Conservation (phyloP, 129 eudicot genomes). For the Saussurea involucrata region DNA sequence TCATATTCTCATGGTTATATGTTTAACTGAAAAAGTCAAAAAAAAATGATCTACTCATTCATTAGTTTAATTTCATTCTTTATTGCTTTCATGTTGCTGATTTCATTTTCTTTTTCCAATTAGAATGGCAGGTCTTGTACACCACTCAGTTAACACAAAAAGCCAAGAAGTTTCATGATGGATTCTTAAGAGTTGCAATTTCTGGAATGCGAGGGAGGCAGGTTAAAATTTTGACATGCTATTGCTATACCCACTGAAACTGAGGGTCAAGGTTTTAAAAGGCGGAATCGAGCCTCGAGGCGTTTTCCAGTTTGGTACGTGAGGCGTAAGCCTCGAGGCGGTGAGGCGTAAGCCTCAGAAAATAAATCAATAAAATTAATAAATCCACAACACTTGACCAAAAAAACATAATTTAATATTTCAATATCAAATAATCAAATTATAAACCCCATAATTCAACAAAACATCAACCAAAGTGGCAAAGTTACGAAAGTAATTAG, state of each 20-base stretch:
- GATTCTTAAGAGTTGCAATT: conserved; percentile 46
- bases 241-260: not conserved
- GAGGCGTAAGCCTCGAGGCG: no score
- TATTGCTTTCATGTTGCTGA: conserved; percentile 3
- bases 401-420: no score
- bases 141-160: conserved; percentile 83
- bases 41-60: not conserved
- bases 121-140: conserved; percentile 93
- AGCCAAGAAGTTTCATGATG: conserved; percentile 90
- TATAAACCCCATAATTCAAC: no score
- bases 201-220: conserved; percentile 74
- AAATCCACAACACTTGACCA: no score
- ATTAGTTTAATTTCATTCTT: not conserved
- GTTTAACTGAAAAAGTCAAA: not conserved
- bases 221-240: conserved; percentile 35
- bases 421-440: no score
- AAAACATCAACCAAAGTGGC: no score
- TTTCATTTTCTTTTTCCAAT: conserved; percentile 5
- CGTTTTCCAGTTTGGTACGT: no score
- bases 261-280: no score
- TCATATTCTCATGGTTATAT: not conserved
- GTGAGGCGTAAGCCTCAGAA: no score
- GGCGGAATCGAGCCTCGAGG: no score
- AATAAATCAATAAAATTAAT: no score
- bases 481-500: no score